Evolutionary conservation across 352 stramenopile species (phyloP), one percentile per base, ranked within the genome.

Genomic region (Nannochloropsis limnetica): DNA sequence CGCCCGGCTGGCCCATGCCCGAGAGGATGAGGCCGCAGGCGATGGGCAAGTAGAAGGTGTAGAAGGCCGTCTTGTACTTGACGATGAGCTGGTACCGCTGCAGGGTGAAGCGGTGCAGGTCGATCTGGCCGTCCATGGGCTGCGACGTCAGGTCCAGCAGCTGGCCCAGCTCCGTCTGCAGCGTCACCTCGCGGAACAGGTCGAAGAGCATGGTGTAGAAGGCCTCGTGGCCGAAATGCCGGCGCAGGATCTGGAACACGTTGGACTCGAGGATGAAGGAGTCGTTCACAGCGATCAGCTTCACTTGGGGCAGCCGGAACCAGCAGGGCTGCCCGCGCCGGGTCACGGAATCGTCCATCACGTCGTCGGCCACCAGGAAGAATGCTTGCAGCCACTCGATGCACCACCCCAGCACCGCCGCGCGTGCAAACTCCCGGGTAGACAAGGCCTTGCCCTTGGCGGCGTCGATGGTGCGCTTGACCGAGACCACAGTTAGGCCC

Each of bases 371-470:
- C 2, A 99, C 93, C 11, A 99, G 88, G 86, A 99, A 98, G 83
- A 97, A 98, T n/a, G 96, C 96, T 91, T 99, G 96, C 23, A 99
- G 89, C 92, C 94, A 99, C 86, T 99, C 96, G 84, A 99, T 97
- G 86, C 93, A 95, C 96, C 96, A 99, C 83, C 96, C 96, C 9
- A 99, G 88, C 44, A 98, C 92, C 83, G 92, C 94, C 22, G 94
- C 93, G 81, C 83, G 74, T 23, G 80, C 83, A n/a, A 86, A 85
- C 80, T 89, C 61, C 74, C 80, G 20, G 15, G 88, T 69, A 22
- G 86, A 84, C 25, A 92, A 83, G 11, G 54, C 45, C 0, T 86
- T 83, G 23, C 84, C 83, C 32, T 87, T 85, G 14, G 88, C 84
- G 8, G 90, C 83, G 80, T 87, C 54, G 32, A 87, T 83, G 27